A percentile compares a stretch with the other conserved stretches of the same genome.
Evolutionary conservation across 23 red algal species (phyloP).

Genomic region (Pyropia haitanensis): DNA sequence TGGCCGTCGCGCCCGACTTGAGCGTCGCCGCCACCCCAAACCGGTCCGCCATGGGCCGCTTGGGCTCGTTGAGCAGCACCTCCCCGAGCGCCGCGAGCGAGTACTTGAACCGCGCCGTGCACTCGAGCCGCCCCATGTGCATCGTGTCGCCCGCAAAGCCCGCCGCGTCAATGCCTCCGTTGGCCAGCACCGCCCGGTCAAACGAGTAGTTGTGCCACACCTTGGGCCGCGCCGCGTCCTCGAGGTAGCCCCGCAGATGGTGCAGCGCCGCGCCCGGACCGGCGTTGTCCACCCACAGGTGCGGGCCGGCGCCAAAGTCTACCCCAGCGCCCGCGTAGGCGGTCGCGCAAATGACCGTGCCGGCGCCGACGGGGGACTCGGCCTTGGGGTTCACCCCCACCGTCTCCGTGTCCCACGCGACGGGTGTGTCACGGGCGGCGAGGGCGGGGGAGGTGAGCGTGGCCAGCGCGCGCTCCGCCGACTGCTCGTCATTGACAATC

Average conservation of each 20-base stretch:
- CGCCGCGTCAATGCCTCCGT: constrained; percentile 51
- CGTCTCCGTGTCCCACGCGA: constrained; percentile 94
- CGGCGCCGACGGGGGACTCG: constrained; percentile 54
- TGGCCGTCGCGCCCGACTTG: constrained; percentile 28
- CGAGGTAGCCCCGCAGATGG: constrained; percentile 56
- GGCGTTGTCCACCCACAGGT: constrained; percentile 63
- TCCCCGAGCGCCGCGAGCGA: constrained; percentile 42
- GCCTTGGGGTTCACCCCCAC: constrained; percentile 37
- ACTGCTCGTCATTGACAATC: too few relatives aligned
- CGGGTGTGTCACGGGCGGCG: not conserved
- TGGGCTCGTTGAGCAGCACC: constrained; percentile 17
- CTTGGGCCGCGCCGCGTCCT: constrained; percentile 31
- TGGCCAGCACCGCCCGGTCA: constrained; percentile 60
- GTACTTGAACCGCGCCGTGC: constrained; percentile 46
- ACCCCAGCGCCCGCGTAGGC: constrained; percentile 55
- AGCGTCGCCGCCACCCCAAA: constrained; percentile 26
- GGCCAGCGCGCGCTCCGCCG: too few relatives aligned
- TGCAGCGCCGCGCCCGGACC: constrained; percentile 9
- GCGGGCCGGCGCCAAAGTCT: constrained; percentile 48
- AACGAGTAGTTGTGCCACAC: constrained; percentile 96
- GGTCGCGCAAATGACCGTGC: constrained; percentile 63
- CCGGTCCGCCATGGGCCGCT: constrained; percentile 33
- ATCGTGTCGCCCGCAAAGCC: constrained; percentile 91
- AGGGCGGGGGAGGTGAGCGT: too few relatives aligned
- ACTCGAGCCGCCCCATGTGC: constrained; percentile 76